Percentiles rank a stretch among this genome's conserved stretches.
Conservation (phyloP, 352 stramenopile species). For the Plasmopara halstedii region DNA sequence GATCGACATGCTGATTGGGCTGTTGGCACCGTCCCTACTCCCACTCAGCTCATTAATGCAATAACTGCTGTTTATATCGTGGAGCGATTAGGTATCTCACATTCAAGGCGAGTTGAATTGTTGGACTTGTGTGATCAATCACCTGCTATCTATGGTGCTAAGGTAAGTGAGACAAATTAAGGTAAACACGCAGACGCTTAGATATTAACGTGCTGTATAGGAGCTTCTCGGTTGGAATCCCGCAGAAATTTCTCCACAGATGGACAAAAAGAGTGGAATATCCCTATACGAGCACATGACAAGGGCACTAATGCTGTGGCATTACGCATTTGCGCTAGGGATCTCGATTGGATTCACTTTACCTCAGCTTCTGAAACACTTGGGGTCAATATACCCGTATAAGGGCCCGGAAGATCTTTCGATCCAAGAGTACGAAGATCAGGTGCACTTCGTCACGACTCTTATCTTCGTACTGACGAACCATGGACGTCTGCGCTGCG, state of each 20-base stretch:
- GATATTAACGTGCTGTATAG: slow-evolving; percentile 18
- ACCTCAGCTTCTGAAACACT: slow-evolving; percentile 61
- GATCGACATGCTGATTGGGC: slow-evolving; percentile 39
- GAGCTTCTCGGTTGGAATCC: slow-evolving; percentile 84
- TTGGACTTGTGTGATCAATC: slow-evolving; percentile 50
- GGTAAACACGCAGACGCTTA: not conserved
- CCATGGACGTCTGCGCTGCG: slow-evolving; percentile 67
- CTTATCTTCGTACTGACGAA: slow-evolving; percentile 83
- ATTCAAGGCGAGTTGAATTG: slow-evolving; percentile 55
- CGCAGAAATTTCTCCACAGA: slow-evolving; percentile 19
- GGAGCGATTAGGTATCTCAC: slow-evolving; percentile 60
- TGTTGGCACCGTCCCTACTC: slow-evolving; percentile 26
- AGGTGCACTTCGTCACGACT: slow-evolving; percentile 80
- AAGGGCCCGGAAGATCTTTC: slow-evolving; percentile 61
- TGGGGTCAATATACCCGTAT: slow-evolving; percentile 78
- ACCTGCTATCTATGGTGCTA: slow-evolving; percentile 38
- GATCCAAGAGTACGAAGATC: slow-evolving; percentile 58
- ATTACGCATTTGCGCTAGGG: slow-evolving; percentile 53
- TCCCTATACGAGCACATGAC: slow-evolving; percentile 56
- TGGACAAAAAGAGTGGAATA: slow-evolving; percentile 23
- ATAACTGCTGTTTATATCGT: slow-evolving; percentile 65
- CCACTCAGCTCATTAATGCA: slow-evolving; percentile 45
- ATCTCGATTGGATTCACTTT: slow-evolving; percentile 59
- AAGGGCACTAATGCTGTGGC: slow-evolving; percentile 59
- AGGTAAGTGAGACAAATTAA: slow-evolving; percentile 16